Conservation (phyloP, 345 rosid species). For the Acer campestre region DNA sequence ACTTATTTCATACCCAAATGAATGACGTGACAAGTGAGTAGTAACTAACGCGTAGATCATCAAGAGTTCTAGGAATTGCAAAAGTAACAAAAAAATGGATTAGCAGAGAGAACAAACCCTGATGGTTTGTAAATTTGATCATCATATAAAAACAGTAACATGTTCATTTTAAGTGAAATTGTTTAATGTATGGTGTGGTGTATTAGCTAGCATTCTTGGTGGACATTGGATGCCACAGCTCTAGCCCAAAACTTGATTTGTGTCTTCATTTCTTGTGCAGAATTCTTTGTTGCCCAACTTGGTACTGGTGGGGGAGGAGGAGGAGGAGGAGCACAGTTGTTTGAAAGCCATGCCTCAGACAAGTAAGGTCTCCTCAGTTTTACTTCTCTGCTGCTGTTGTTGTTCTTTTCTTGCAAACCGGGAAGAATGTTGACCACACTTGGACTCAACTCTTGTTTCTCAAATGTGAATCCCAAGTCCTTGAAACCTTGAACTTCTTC, state of each 20-base stretch:
- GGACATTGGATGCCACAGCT: slow-evolving; percentile 70
- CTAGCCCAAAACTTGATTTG: slow-evolving; percentile 76
- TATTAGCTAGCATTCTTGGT: slow-evolving; percentile 50
- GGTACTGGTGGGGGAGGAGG: slow-evolving; percentile 43
- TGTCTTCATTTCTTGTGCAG: slow-evolving; percentile 57
- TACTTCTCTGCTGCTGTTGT: slow-evolving; percentile 18
- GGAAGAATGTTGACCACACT: slow-evolving; percentile 29
- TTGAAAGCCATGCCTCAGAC: slow-evolving; percentile 44
- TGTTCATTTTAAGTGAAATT: not conserved
- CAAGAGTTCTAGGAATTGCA: not conserved
- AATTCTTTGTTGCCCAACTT: slow-evolving; percentile 39
- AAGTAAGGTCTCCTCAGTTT: slow-evolving; percentile 34
- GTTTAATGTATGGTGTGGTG: not conserved
- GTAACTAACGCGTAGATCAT: not conserved
- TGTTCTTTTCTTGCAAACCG: slow-evolving; percentile 39
- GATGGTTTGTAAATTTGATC: not conserved
- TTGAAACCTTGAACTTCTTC: slow-evolving; percentile 50
- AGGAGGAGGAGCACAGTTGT: slow-evolving; percentile 33
- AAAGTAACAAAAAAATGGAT: not conserved
- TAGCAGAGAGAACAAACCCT: not conserved
- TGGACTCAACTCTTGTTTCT: slow-evolving; percentile 40
- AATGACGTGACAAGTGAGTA: too few relatives aligned
- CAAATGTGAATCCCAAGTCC: slow-evolving; percentile 50
- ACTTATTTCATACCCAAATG: not conserved
- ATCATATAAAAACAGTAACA: not conserved